Evolutionary conservation across 805 yeast genomes (phyloP).

Genomic region (Pichia kluyveri): DNA sequence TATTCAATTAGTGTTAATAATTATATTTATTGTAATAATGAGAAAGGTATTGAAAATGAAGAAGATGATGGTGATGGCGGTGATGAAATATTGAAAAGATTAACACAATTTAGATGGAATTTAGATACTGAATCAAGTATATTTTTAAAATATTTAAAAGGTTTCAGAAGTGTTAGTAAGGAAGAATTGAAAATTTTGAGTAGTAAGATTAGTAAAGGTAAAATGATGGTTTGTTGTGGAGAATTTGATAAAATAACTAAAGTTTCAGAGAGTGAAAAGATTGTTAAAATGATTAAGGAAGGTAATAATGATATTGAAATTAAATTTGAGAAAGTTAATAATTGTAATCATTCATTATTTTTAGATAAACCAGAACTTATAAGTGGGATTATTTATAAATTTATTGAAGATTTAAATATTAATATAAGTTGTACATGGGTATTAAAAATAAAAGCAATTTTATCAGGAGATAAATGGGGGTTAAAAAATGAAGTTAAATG

Average conservation of each 20-base stretch:
- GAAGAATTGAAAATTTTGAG: constrained; percentile 37
- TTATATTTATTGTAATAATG: constrained; percentile 31
- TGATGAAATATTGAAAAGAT: constrained; percentile 27
- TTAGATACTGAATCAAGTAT: constrained; percentile 48
- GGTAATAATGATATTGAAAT: constrained; percentile 24
- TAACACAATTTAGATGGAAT: constrained; percentile 63
- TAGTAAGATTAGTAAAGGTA: constrained; percentile 30
- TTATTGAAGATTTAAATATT: constrained; percentile 37
- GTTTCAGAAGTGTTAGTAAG: constrained; percentile 35
- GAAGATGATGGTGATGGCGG: neutral
- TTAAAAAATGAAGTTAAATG: constrained; percentile 68
- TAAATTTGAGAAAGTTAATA: constrained; percentile 29
- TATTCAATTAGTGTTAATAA: constrained; percentile 51
- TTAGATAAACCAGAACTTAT: constrained; percentile 55
- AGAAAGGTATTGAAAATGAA: constrained; percentile 9
- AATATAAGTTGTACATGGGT: constrained; percentile 68
- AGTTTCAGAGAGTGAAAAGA: constrained; percentile 9
- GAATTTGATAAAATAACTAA: constrained; percentile 48
- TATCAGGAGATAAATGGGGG: constrained; percentile 71
- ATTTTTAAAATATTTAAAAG: constrained; percentile 44
- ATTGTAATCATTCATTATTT: constrained; percentile 59
- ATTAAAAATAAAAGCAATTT: constrained; percentile 49
- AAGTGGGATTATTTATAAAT: constrained; percentile 53
- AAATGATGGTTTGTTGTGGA: constrained; percentile 50
- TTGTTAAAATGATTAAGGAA: constrained; percentile 9